phyloP scores from a whole-genome alignment of 345 rosid genomes.

The Draba incana region DNA sequence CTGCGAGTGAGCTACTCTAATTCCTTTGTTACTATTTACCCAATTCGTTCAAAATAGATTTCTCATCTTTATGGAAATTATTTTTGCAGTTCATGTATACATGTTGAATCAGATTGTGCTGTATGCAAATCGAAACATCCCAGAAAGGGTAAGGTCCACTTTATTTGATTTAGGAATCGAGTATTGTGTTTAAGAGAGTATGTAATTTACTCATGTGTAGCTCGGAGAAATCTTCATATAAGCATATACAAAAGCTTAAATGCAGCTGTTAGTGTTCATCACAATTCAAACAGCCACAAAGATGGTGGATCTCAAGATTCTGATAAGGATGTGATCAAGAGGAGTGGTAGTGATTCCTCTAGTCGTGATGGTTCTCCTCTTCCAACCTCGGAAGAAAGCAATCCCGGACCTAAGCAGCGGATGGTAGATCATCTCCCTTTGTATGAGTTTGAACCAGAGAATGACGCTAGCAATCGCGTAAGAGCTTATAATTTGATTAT shows the following conservation, averaged over 20 bases:
- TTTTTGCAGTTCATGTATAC: constrained; percentile 62
- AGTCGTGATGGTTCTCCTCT: constrained; percentile 37
- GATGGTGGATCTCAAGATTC: constrained; percentile 29
- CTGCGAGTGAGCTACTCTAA: constrained; percentile 56
- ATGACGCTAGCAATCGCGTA: constrained; percentile 35
- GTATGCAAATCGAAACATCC: constrained; percentile 51
- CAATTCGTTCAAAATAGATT: constrained; percentile 11
- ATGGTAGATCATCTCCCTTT: too few relatives aligned
- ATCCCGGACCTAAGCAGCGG: constrained; percentile 37
- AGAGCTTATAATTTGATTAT: not conserved
- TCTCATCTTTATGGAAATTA: not conserved
- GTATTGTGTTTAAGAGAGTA: too few relatives aligned
- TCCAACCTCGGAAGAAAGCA: constrained; percentile 29
- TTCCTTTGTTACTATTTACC: not conserved
- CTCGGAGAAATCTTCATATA: constrained; percentile 53
- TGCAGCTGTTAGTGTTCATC: constrained; percentile 50
- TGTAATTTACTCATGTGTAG: constrained; percentile 45
- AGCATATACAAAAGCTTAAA: constrained; percentile 66
- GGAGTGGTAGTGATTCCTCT: constrained; percentile 26
- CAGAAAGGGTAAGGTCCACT: constrained; percentile 44
- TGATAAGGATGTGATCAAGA: constrained; percentile 33
- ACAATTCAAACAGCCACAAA: constrained; percentile 27
- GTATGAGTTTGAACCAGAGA: constrained; percentile 41
- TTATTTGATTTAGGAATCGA: not conserved
- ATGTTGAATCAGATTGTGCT: constrained; percentile 52